Evolutionary conservation across 2,329 filamentous ascomycete species (phyloP), one percentile per base, ranked within the genome.

Genomic region (Furcasterigmium sp.): DNA sequence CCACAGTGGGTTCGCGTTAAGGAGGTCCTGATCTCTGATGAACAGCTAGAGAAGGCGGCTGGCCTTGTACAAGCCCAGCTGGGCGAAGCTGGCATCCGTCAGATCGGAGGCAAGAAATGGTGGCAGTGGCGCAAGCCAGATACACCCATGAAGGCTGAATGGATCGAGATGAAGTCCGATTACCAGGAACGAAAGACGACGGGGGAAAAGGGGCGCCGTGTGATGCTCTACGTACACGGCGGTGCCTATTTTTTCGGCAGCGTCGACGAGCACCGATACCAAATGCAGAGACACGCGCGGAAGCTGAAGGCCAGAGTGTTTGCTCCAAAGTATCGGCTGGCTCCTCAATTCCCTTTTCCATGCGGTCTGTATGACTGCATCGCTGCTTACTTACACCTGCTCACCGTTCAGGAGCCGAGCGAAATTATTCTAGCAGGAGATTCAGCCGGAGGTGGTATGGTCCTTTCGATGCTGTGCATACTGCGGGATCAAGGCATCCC

Each of bases 171-270:
- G 91, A 83, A 80, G 52, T 75, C 81, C 41, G 85, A 97, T 61
- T 84, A 87, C 56, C 72, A 84, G 47, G 82, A 85, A 57, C 80
- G 88, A 45, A 84, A 82, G 60, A 78, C 77, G 56, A 67, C 68
- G 1, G 68, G 67, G 14, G 77, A 80, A 39, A 73, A 75, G 18
- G 77, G 78, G 15, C 82, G 82, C 52, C 81, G 90, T 41, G 82
- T 95, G 45, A 95, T 97, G 79, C 70, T 98, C 19, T 97, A 97
- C 64, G 74, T 97, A 18, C 93, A 97, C 58, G 93, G 93, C 13
- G 91, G 91, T 7, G 91, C 87, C 17, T 97, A 95, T 65, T 98
- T 84, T 66, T 97, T 98, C 60, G 91, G 93, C 13, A 94, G 89
- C 54, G 84, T 96, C 29, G 91, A 96, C 58, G 91, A 95, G 63